These are phyloP conservation scores for Vishniacozyma victoriae DNA, from an alignment of 768 basidiomycete species.

Conservation along the genomic window DNA sequence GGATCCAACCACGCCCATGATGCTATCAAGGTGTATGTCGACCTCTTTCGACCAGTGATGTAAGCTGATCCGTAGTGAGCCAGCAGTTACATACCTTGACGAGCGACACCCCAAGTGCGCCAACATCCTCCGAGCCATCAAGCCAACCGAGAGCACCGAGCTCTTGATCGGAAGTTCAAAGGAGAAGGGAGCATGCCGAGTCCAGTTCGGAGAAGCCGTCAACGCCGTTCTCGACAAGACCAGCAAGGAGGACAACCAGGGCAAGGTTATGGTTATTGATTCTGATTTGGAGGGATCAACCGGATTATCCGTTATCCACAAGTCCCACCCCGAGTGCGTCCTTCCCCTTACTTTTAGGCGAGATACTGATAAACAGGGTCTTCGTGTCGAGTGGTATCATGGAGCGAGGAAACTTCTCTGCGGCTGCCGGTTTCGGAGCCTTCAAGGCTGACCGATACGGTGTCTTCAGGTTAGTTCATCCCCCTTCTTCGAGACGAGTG, in stretches of 20 bases:
- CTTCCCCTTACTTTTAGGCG: conserved; percentile 63
- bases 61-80: conserved; percentile 52
- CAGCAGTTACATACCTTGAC: conserved; percentile 68
- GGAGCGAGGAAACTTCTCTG: conserved; percentile 78
- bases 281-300: conserved; percentile 85
- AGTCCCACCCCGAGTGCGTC: conserved; percentile 84
- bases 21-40: conserved; percentile 25
- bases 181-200: conserved; percentile 72
- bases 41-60: neutral
- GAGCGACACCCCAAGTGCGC: conserved; percentile 57
- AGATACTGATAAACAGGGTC: conserved; percentile 8
- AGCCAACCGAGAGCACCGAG: conserved; percentile 56
- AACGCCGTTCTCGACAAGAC: conserved; percentile 68
- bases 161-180: conserved; percentile 65
- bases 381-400: conserved; percentile 48
- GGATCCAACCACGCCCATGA: conserved; percentile 77
- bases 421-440: conserved; percentile 77
- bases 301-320: conserved; percentile 77
- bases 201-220: conserved; percentile 79
- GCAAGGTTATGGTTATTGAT: conserved; percentile 82
- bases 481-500: neutral
- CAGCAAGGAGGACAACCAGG: conserved; percentile 66
- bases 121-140: conserved; percentile 61
- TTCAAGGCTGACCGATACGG: conserved; percentile 72
- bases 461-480: conserved; percentile 20